phyloP scores from a whole-genome alignment of 1,139 yeast genomes.

The Protomyces arabidopsidicola region DNA sequence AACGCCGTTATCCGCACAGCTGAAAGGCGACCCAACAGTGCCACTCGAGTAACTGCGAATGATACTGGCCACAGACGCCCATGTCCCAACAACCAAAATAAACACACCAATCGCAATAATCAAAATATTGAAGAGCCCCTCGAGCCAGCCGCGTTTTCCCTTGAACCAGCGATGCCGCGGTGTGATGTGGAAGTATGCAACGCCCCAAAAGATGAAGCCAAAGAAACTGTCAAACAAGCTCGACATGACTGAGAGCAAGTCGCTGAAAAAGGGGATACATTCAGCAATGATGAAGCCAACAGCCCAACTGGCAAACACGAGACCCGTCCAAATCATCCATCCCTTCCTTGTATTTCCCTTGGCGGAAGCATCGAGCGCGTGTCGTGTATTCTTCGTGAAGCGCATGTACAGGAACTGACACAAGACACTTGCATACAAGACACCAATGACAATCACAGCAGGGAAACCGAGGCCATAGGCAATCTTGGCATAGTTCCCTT shows the following conservation, averaged over 20 bases:
- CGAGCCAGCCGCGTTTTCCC: slow-evolving; percentile 35
- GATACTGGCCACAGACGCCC: slow-evolving; percentile 54
- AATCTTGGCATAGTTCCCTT: slow-evolving; percentile 48
- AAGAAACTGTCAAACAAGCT: slow-evolving; percentile 63
- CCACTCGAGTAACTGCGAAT: slow-evolving; percentile 48
- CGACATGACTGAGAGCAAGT: slow-evolving; percentile 56
- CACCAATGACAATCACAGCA: slow-evolving; percentile 54
- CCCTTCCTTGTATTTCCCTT: slow-evolving; percentile 48
- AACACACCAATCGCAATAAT: slow-evolving; percentile 50
- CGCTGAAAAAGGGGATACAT: slow-evolving; percentile 60
- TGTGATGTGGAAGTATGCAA: slow-evolving; percentile 47
- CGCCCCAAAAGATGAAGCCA: slow-evolving; percentile 64
- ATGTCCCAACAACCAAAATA: slow-evolving; percentile 57
- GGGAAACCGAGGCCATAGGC: slow-evolving; percentile 61
- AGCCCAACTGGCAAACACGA: slow-evolving; percentile 49
- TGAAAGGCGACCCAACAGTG: slow-evolving; percentile 50
- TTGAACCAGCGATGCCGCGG: slow-evolving; percentile 27
- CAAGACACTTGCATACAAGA: slow-evolving; percentile 44
- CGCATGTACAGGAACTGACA: slow-evolving; percentile 27
- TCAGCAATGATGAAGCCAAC: slow-evolving; percentile 51
- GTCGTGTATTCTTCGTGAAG: slow-evolving; percentile 13
- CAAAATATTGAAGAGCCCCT: slow-evolving; percentile 41
- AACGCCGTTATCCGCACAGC: slow-evolving; percentile 48
- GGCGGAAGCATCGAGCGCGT: slow-evolving; percentile 19
- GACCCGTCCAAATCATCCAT: slow-evolving; percentile 51